Base-by-base conservation (phyloP, 306 rosid genomes). In the Lotus japonicus region DNA sequence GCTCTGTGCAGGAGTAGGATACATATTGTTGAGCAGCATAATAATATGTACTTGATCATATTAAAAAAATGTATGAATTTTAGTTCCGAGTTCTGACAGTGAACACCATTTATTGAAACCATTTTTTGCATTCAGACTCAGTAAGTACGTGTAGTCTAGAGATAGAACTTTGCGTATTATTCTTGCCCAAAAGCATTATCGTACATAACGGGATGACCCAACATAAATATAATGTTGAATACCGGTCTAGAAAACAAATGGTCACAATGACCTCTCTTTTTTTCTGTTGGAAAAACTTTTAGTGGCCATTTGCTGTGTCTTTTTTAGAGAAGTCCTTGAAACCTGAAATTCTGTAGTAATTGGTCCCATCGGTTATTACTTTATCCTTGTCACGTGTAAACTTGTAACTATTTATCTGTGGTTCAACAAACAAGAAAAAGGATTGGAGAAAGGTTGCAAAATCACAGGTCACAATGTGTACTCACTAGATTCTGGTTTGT, bases 271-370 rank as follows among this genome's bases (percentile, higher is more conserved):
- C 53, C 14, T 2, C 33, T 28, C 33, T 28, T 28, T 28, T 28
- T 28, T 28, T 28, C n/a, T 28, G 33, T 28, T 28, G 5, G 33
- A 28, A 28, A 28, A 28, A 28, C 9, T 36, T 39, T 45, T 5
- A 28, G 21, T 64, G 18, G 60, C 33, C 61, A 53, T 73, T 53
- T 36, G 54, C 44, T 44, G 52, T 15, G 5, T 16, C 36, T 55
- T 68, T 46, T 66, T 43, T 36, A 23, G 6, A 67, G n/a, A 67
- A 41, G 28, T 45, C 43, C 76, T 68, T 58, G 17, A 14, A 48
- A 43, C 54, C 70, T 52, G 23, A 43, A 65, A 72, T 72, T 66
- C 46, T 28, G 64, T 19, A 38, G 19, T 26, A 17, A 31, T 14
- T 15, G 33, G 9, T 19, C 26, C 15, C 10, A 21, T 21, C 3